Evolutionary conservation across 495 filamentous ascomycete species (phyloP), one percentile per base, ranked within the genome.

Genomic region (Podospora comata): DNA sequence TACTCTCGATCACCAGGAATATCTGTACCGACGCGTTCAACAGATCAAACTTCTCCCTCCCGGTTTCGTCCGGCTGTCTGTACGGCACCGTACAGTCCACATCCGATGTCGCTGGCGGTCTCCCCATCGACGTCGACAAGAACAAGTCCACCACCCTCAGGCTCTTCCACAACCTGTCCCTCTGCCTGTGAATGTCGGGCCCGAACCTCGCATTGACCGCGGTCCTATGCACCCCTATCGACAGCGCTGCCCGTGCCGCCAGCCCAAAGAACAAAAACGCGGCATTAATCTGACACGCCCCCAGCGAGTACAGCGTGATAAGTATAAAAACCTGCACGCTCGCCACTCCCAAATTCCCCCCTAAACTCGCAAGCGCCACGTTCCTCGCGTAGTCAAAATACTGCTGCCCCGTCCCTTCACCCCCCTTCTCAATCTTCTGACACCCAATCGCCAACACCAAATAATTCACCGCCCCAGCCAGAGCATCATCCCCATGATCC

Each of bases 81-180:
- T 77, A 82, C 4, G 78, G 65, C 0, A 85, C 82, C 9, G 86
- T 87, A 71, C 83, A 84, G 60, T 88, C 86, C 28, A 83, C 80
- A 59, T 88, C 87, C 0, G 84, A 85, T 1, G 86, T 86, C 2
- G 86, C 85, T 0, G 86, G 87, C 1, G 87, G 87, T 0, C 87
- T 81, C 0, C 87, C 87, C 72, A 88, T 78, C 1, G 85, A 88
- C 54, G 84, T 85, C 70, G 83, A 86, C 39, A 88, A 80, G 64
- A 86, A 89, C 5, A 89, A 68, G 66, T 89, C 87, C 68, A 88
- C 78, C 65, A 89, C 83, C 1, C 87, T 81, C 15, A 89, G 75
- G 70, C 85, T 88, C 71, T 85, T 88, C 87, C 86, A 89, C 0
- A 88, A 79, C 16, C 83, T 80, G 63, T 89, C 87, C 65, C 86